Base-by-base conservation (phyloP, 1,284 basidiomycete species). In the Pseudozyma sp. region DNA sequence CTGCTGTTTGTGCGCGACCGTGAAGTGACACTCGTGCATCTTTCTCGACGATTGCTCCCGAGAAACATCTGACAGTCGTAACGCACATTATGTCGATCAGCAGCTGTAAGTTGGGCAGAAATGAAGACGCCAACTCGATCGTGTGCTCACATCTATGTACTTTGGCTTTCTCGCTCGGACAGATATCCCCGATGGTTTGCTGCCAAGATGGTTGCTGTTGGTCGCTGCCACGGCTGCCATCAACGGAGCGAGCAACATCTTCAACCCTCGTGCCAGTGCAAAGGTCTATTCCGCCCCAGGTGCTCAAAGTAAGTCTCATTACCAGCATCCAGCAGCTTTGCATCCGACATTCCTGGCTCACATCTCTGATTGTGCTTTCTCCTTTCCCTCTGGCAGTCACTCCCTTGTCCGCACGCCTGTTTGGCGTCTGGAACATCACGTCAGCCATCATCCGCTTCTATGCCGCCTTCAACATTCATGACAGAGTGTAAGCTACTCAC, bases 361-460 rank as follows among this genome's bases (percentile, higher is more conserved):
- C 11, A 8, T 35, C 24, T 52, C 46, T 11, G 19, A 54, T 30
- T 16, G 43, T 57, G 14, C 39, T 13, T 10, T 10, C 19, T 33
- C 35, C 9, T 42, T 8, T 17, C 24, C 10, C 9, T 19, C 33
- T 7, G 13, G 10, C 53, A 75, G 79, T 81, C 49, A 82, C 82
- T 2, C 73, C 81, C 7, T 63, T 84, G 9, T 78, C 81, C 5
- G 78, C 79, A 3, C 73, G 82, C 19, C 68, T 77, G 10, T 81
- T 83, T 54, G 82, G 75, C n/a, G 52, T 81, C 8, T 84, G 82
- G 82, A 84, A 82, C 70, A 43, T 81, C 43, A 68, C 77, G 29
- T 81, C 80, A 37, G 82, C 82, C 31, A 58, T 79, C 62, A 69
- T 84, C 16, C 80, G 82, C 30, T n/a, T 59, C 40, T 82, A 82